Evolutionary conservation across 192 early-diverging fungal species (phyloP).

Genomic region (Coemansia sp.): DNA sequence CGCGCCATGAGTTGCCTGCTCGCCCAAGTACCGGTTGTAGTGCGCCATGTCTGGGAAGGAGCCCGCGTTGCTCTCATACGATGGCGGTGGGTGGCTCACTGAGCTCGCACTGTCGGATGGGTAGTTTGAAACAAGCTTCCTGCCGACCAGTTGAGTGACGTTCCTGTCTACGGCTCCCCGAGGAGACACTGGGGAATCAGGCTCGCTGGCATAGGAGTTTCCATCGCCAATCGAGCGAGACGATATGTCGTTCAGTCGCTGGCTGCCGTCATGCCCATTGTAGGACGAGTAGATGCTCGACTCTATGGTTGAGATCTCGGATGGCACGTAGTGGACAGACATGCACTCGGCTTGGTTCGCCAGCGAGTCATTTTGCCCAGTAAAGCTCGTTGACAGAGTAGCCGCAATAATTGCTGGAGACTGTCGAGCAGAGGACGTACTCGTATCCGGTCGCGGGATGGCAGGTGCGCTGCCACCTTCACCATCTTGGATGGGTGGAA

Average conservation of each 20-base stretch:
- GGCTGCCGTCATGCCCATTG: conserved; percentile 21
- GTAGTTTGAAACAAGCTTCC: not conserved
- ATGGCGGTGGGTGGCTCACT: not conserved
- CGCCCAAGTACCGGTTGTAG: conserved; percentile 6
- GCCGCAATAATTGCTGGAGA: conserved; percentile 38
- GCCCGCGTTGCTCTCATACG: not conserved
- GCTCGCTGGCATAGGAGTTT: conserved; percentile 45
- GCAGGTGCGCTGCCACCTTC: not conserved
- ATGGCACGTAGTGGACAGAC: conserved; percentile 40
- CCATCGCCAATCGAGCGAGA: conserved; percentile 35
- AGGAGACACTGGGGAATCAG: conserved; percentile 26
- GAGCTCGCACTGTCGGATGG: not conserved
- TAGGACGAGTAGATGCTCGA: conserved; percentile 50
- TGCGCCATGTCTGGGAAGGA: conserved; percentile 2
- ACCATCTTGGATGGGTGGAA: conserved; percentile 17
- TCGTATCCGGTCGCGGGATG: not conserved
- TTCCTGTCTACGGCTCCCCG: not conserved
- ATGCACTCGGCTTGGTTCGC: conserved; percentile 22
- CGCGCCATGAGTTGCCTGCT: conserved; percentile 5
- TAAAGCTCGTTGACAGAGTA: conserved; percentile 49
- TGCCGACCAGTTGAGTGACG: not conserved
- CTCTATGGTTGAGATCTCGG: conserved; percentile 53
- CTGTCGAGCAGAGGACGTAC: not conserved
- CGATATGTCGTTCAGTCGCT: conserved; percentile 18
- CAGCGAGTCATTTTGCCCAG: conserved; percentile 23